A percentile compares a stretch with the other conserved stretches of the same genome.
These are phyloP conservation scores for Ustilago sp. DNA, from an alignment of 1,284 basidiomycete genomes.

Conservation along the genomic window DNA sequence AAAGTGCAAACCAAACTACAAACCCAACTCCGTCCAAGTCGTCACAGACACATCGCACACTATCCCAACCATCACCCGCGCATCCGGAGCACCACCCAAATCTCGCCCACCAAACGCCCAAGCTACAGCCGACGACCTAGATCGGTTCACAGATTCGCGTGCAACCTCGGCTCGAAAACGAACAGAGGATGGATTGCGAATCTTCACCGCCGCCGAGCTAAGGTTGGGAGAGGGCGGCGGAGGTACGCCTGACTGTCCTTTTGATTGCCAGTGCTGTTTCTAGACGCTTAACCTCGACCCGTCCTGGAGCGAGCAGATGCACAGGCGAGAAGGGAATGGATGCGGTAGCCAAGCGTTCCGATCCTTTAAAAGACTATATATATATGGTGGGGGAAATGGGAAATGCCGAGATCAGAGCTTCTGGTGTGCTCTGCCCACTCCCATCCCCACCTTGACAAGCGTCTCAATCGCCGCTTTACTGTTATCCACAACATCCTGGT, in stretches of 20 bases:
- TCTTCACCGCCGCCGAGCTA: constrained; percentile 31
- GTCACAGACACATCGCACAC: constrained; percentile 19
- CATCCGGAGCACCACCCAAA: background rate
- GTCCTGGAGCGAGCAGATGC: too few species aligned
- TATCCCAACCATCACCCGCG: background rate
- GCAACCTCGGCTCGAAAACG: constrained; percentile 16
- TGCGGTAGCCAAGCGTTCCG: too few species aligned
- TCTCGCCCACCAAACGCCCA: background rate
- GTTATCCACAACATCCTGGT: constrained; percentile 86
- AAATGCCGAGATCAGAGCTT: background rate
- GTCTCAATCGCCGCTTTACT: constrained; percentile 78
- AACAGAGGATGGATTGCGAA: constrained; percentile 34
- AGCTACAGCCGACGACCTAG: constrained; percentile 5
- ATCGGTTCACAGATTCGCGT: constrained; percentile 29
- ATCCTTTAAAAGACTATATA: too few species aligned
- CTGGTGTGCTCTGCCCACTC: constrained; percentile 40
- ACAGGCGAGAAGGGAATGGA: too few species aligned
- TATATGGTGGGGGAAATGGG: too few species aligned
- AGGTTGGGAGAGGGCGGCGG: constrained; percentile 18
- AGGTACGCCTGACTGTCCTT: constrained; percentile 31
- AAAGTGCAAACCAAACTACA: background rate
- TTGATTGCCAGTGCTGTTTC: constrained; percentile 48
- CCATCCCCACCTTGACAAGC: constrained; percentile 75
- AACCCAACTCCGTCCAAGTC: constrained; percentile 12
- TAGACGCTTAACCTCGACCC: background rate